phyloP scores from a whole-genome alignment of 2,329 filamentous ascomycete genomes.

The Ceratocystis alfenasii region DNA sequence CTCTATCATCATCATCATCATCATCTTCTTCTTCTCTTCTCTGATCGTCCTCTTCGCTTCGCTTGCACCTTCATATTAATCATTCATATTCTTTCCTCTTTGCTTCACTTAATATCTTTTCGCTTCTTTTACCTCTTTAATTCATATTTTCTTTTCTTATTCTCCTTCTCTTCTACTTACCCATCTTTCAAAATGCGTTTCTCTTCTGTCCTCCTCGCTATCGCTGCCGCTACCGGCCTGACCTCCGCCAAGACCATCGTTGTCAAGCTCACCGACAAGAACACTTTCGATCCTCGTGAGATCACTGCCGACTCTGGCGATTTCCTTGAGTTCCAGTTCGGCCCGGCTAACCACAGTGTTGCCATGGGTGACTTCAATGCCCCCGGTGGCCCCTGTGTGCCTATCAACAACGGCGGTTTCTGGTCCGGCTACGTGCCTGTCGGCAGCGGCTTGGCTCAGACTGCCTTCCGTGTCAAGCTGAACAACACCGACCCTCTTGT shows the following conservation, averaged over 20 bases:
- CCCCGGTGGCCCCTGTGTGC: constrained; percentile 32
- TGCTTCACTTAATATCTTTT: not conserved
- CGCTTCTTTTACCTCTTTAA: not conserved
- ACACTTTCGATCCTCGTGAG: constrained; percentile 34
- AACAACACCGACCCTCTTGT: constrained; percentile 28
- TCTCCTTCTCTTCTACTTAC: not conserved
- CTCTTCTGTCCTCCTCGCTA: constrained; percentile 7
- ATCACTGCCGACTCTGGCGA: constrained; percentile 37
- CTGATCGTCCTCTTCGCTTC: not conserved
- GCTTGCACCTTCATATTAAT: too few species aligned
- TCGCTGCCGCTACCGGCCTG: constrained; percentile 16
- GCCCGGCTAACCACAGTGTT: constrained; percentile 40
- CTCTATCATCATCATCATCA: not conserved
- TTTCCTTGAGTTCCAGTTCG: constrained; percentile 44
- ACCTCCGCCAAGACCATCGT: constrained; percentile 26
- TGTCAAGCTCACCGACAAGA: constrained; percentile 35
- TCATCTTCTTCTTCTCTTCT: not conserved
- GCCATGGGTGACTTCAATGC: constrained; percentile 32
- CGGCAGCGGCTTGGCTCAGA: constrained; percentile 19
- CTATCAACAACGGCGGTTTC: constrained; percentile 33
- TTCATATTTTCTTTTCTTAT: not conserved
- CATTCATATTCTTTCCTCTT: not conserved
- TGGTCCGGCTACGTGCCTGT: constrained; percentile 34
- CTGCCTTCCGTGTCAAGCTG: constrained; percentile 26
- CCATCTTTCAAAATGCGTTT: constrained; percentile 6